Conservation (phyloP, 495 filamentous ascomycete genomes). For the Podospora pseudoanserina region DNA sequence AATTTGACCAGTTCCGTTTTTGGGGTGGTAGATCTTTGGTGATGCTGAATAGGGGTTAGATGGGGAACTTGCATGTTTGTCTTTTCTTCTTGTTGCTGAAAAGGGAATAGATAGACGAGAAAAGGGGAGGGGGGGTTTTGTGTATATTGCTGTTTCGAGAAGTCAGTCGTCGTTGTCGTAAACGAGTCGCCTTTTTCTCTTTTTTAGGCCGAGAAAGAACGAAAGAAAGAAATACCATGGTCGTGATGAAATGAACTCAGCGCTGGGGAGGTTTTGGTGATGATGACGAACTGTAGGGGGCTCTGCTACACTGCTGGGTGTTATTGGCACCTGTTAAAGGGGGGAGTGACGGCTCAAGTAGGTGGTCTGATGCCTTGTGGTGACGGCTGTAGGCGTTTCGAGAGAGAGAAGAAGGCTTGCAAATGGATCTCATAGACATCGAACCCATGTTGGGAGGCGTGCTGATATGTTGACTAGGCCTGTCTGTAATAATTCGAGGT, state of each 20-base stretch:
- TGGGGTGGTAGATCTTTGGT: background rate
- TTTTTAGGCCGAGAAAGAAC: background rate
- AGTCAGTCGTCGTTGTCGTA: background rate
- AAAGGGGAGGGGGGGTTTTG: background rate
- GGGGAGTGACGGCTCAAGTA: too few relatives aligned
- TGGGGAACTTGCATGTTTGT: background rate
- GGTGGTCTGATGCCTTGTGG: too few relatives aligned
- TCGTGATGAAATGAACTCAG: background rate
- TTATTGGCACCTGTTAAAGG: too few relatives aligned
- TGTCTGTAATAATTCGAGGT: too few relatives aligned
- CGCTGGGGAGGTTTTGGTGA: background rate
- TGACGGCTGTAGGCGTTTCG: too few relatives aligned
- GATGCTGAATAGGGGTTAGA: background rate
- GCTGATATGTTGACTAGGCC: too few relatives aligned
- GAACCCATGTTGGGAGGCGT: too few relatives aligned
- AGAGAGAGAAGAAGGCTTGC: too few relatives aligned
- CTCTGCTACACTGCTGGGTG: background rate
- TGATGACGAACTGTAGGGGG: too few relatives aligned
- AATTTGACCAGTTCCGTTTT: background rate
- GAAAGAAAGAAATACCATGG: background rate
- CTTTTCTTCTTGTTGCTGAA: background rate
- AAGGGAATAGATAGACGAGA: background rate
- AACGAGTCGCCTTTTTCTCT: background rate
- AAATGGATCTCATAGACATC: too few relatives aligned
- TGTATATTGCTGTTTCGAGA: background rate